These are phyloP conservation scores for Trichoderma semiorbis DNA, from an alignment of 2,329 filamentous ascomycete species.

Conservation along the genomic window DNA sequence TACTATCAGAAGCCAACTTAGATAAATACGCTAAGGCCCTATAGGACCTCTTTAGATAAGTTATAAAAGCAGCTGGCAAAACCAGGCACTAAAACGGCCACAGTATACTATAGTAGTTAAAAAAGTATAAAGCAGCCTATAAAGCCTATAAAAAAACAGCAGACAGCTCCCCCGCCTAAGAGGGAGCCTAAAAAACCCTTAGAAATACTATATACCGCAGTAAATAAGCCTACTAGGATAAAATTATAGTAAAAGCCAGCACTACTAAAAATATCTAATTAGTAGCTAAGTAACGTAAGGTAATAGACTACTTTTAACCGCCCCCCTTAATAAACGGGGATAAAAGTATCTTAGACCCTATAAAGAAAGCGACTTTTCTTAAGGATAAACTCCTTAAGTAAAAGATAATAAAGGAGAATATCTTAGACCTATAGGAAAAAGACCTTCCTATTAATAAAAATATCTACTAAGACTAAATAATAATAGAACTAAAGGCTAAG, in stretches of 20 bases:
- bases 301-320: neutral
- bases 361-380: neutral
- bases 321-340: neutral
- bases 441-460: neutral
- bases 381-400: neutral
- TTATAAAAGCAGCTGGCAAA: too few species aligned
- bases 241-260: neutral
- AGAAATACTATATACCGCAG: neutral
- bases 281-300: neutral
- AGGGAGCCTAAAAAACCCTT: neutral
- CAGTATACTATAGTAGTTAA: neutral
- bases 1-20: too few species aligned
- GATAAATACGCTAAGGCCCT: too few species aligned
- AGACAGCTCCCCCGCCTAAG: neutral
- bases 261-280: neutral
- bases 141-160: neutral
- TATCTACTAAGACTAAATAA: neutral
- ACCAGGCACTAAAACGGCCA: neutral
- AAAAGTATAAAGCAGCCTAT: neutral
- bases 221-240: neutral
- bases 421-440: neutral
- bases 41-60: too few species aligned
- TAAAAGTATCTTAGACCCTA: neutral
- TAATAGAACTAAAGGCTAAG: neutral
- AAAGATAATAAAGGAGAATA: neutral